Conservation (phyloP, 306 rosid species). For the Dryas drummondii region DNA sequence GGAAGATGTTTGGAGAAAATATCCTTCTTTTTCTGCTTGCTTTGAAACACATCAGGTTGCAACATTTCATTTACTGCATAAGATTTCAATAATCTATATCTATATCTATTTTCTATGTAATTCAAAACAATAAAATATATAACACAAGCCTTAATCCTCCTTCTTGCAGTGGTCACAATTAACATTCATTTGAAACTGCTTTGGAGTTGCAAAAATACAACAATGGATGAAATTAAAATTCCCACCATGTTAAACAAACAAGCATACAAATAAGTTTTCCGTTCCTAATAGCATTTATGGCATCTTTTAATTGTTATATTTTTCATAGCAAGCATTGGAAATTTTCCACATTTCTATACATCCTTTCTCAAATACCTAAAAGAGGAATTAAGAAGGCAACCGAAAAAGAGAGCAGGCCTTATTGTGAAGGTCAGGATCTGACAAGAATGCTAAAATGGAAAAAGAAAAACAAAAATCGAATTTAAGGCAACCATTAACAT, state of each 20-base stretch:
- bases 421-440: neutral
- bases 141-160: neutral
- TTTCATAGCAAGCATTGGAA: neutral
- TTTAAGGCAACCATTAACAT: neutral
- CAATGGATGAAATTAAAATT: neutral
- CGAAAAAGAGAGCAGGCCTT: neutral
- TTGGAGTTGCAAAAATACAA: neutral
- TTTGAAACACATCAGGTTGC: neutral
- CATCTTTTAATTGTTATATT: neutral
- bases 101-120: neutral
- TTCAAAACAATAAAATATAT: neutral
- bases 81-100: neutral
- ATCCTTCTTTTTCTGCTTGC: neutral
- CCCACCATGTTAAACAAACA: neutral
- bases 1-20: neutral
- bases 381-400: neutral
- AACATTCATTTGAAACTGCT: neutral
- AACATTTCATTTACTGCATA: neutral
- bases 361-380: no score
- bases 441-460: neutral
- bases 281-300: neutral
- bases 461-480: neutral
- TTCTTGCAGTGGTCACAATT: neutral
- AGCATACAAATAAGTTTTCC: neutral
- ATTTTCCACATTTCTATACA: neutral